Evolutionary conservation across 306 rosid species (phyloP).

Genomic region (Alnus glutinosa): DNA sequence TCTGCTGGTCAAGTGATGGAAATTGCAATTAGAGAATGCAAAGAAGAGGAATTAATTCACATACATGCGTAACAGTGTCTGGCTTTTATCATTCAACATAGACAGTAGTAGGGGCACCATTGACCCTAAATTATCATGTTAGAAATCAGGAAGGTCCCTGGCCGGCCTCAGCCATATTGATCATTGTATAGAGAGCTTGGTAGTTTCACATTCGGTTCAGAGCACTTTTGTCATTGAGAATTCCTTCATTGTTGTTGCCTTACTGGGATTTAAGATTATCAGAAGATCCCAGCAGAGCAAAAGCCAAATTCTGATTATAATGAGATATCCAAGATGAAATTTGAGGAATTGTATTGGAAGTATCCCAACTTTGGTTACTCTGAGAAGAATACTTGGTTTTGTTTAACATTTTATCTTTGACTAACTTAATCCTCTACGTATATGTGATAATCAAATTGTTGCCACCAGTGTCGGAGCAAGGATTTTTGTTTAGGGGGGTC

Average conservation of each 20-base stretch:
- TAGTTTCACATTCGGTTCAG: neutral
- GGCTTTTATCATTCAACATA: neutral
- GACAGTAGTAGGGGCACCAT: neutral
- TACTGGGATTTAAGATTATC: neutral
- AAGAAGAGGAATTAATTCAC: constrained; percentile 57
- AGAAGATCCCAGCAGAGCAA: neutral
- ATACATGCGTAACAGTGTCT: constrained; percentile 39
- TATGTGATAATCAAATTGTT: too few relatives aligned
- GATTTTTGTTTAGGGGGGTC: too few relatives aligned
- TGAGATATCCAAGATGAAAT: neutral
- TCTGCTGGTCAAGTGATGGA: constrained; percentile 44
- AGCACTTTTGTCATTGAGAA: neutral
- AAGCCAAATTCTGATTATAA: neutral
- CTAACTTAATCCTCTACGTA: too few relatives aligned
- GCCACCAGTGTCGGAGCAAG: too few relatives aligned
- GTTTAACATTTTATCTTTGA: too few relatives aligned
- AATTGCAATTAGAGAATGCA: constrained; percentile 72
- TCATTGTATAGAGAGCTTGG: neutral
- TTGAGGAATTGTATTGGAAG: neutral
- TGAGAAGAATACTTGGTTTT: neutral
- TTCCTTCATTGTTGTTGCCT: neutral
- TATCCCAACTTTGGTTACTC: neutral
- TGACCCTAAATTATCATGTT: neutral
- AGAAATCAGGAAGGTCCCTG: neutral
- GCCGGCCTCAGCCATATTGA: neutral